phyloP scores from a whole-genome alignment of 768 basidiomycete species.

The Kwoniella shandongensis region DNA sequence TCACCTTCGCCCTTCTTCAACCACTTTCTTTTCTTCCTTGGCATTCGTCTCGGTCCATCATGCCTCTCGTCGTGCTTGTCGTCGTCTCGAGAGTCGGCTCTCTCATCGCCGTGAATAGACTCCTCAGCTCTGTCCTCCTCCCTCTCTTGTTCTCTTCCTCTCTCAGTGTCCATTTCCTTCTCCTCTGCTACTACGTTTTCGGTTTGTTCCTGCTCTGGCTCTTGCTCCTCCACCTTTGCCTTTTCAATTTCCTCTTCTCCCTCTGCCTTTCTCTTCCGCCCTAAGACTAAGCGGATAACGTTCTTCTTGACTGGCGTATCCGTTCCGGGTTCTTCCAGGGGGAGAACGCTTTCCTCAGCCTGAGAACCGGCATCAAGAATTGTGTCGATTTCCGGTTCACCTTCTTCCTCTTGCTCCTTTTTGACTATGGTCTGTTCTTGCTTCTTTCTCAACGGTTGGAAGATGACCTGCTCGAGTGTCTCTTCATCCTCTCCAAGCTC shows the following conservation, averaged over 20 bases:
- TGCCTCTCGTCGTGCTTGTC: background rate
- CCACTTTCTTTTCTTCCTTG: conserved; percentile 38
- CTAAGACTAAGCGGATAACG: conserved; percentile 16
- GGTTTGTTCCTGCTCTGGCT: background rate
- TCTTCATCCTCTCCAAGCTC: conserved; percentile 13
- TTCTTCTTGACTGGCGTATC: conserved; percentile 7
- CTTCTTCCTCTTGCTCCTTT: conserved; percentile 2
- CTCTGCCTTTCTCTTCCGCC: conserved; percentile 19
- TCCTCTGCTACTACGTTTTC: background rate
- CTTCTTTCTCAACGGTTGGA: conserved; percentile 1
- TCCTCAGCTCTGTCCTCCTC: background rate
- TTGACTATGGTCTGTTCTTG: background rate
- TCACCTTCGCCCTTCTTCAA: conserved; percentile 38
- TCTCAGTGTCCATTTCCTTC: background rate
- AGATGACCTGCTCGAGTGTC: background rate
- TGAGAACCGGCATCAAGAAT: too few relatives aligned
- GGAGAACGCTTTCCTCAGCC: background rate
- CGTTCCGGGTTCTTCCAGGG: background rate
- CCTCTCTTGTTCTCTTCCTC: background rate
- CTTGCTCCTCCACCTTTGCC: conserved; percentile 5
- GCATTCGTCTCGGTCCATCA: conserved; percentile 11
- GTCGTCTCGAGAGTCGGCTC: too few relatives aligned
- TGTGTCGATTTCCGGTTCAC: background rate
- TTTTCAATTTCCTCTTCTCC: background rate
- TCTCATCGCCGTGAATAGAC: background rate